Base-by-base conservation (phyloP, 2,329 filamentous ascomycete genomes). In the Claviceps lovelessii region DNA sequence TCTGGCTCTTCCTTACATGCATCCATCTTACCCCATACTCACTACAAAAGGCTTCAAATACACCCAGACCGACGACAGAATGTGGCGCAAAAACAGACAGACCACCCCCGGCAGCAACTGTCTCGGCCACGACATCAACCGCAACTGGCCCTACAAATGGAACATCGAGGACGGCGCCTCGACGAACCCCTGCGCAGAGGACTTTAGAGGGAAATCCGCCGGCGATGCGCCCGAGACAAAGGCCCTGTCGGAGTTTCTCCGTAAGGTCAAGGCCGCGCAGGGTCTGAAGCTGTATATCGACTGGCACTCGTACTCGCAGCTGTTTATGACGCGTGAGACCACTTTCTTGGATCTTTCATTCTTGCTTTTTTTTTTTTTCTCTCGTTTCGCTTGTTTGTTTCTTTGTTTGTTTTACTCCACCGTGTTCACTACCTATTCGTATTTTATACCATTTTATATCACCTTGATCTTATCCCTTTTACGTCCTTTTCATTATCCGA, bases 251-350 rank as follows among this genome's bases (percentile, higher is more conserved):
- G 61, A 58, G 39, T 71, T 67, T 59, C 59, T 70, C 29, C 60
- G 63, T 51, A 59, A 59, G 19, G 64, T 67, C 53, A 67, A 68
- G 54, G 56, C 61, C 4, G 54, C 60, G 2, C 72, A 77, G 57
- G 77, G 78, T 1, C 69, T 85, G 48, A 76, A 78, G 61, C 70
- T 83, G 3, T 86, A 78, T 66, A 78, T 85, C 58, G 83, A 86
- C 66, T 80, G 77, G 62, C 83, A 86, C 67, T 74, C 79, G 0
- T 86, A 83, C 67, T 76, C 74, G 15, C 81, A 85, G 55, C 70
- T 79, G 28, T 75, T 84, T 55, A 75, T 81, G 65, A 73, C 69
- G 78, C 79, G 64, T 84, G 78, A 68, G 76, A 83, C 59, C 70
- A 77, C 1, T 28, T 23, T 8, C 10, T 15, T 23, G 23, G 23